Evolutionary conservation across 1,284 basidiomycete genomes (phyloP).

Genomic region (Tremellales sp.): DNA sequence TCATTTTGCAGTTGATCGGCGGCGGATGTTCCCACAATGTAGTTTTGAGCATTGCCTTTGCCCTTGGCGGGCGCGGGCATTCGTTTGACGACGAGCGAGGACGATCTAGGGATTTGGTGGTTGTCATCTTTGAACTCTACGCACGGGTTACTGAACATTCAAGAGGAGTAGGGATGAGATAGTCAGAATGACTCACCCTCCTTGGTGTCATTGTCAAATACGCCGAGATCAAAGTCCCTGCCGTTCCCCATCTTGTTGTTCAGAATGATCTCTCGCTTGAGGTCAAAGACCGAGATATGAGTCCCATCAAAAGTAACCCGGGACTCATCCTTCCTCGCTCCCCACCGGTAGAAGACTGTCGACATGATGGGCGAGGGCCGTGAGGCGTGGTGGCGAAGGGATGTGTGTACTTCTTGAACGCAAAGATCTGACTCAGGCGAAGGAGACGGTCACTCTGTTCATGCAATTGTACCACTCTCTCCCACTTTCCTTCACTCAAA

Average conservation of each 20-base stretch:
- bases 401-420: too few relatives aligned
- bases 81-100: slow-evolving; percentile 88
- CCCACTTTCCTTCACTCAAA: too few relatives aligned
- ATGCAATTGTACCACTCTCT: too few relatives aligned
- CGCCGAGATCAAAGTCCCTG: slow-evolving; percentile 90
- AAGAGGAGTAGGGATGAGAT: background rate
- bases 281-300: slow-evolving; percentile 96
- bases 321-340: slow-evolving; percentile 89
- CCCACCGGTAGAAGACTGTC: slow-evolving; percentile 98
- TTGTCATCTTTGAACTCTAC: slow-evolving; percentile 91
- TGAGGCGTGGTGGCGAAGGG: background rate
- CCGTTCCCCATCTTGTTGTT: slow-evolving; percentile 91
- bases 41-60: slow-evolving; percentile 87
- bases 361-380: slow-evolving; percentile 64
- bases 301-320: slow-evolving; percentile 96
- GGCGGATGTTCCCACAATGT: slow-evolving; percentile 59
- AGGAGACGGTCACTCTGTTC: too few relatives aligned
- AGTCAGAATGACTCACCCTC: slow-evolving; percentile 62
- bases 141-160: background rate
- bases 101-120: slow-evolving; percentile 85
- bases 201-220: slow-evolving; percentile 78
- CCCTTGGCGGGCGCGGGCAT: slow-evolving; percentile 73
- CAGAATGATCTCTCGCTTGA: slow-evolving; percentile 97
- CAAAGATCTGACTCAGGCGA: too few relatives aligned
- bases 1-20: slow-evolving; percentile 39